Evolutionary conservation across 257 asterid species (phyloP), one percentile per base, ranked within the genome.

Genomic region (Solanum pinnatisectum): DNA sequence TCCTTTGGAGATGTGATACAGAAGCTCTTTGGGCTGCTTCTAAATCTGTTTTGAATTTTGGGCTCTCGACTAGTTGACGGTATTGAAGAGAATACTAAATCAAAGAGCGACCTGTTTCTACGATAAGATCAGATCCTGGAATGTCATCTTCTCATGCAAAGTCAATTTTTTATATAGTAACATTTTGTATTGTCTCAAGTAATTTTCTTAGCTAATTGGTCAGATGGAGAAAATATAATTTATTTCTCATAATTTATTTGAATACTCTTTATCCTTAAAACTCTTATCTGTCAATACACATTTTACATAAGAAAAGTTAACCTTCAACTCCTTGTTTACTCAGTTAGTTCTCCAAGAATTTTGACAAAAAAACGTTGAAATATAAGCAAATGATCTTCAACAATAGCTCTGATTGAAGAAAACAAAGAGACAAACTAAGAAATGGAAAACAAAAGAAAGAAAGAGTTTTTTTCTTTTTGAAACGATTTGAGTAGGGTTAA

Each of bases 121-220:
- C 92, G 4, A 40, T 92, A 87, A 92, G 96, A 91, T 90, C 98
- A 6, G 95, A 94, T 89, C 99, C 98, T 1, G 99, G 98, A 86
- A 95, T 96, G 99, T 98, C 99, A 37, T 96, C 99, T 70, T 93
- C 98, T 32, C 98, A 95, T 88, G 96, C 98, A 0, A 98, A 94
- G 76, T 87, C 95, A 90, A 93, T 96, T 87, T 92, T 90, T 87
- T 96, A 84, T 83, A 85, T 91, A 9, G 72, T 91, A 74, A 79
- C 89, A 10, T 94, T 92, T 84, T 78, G 91, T 90, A 87, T 88
- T 86, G 42, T 94, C 32, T 94, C 98, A 36, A 81, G 99, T 96
- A 93, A 87, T 88, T 85, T 59, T 79, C 60, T 32, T 84, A 67
- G 32, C 74, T 8, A 30, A 44, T 44, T 44, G 37, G 39, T 27